Evolutionary conservation across 768 basidiomycete genomes (phyloP), one percentile per base, ranked within the genome.

Genomic region (Scleroderma citrinum): DNA sequence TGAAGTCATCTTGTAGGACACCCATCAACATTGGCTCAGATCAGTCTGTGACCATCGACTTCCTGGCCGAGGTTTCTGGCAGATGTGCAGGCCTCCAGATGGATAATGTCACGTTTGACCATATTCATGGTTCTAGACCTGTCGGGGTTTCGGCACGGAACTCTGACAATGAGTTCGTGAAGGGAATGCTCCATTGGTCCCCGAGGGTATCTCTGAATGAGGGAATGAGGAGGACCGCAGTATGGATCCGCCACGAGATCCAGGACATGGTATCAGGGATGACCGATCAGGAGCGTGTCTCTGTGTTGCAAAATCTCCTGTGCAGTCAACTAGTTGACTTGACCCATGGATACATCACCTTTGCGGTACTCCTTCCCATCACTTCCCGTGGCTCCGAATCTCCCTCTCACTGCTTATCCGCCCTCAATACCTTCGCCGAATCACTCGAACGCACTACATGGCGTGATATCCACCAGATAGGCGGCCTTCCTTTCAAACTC

Each of bases 301-400:
- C 53, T 2, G 38, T 52, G 32, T 52, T 74, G 32, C 46, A 53
- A 17, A 49, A 17, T 10, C 57, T 71, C 36, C 58, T 59, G 16
- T 39, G 34, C 32, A 80, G 78, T 53, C 51, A 67, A 38, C 40
- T 78, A 8, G 50, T 80, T 23, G 48, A 71, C 39, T 63, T 81
- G 7, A 53, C 59, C 6, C 48, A 59, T 0, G 59, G 63, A 20
- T 60, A 59, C 2, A 63, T 69, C 45, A 70, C 61, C 6, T 78
- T 81, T 54, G 81, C 75, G 2, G 67, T 82, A 36, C 67, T 82
- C 3, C 72, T 83, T 7, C 81, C 81, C 2, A 71, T 83, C 55
- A 82, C 81, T 1, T 82, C 80, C 7, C 69, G 75, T 1, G 74
- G 76, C 4, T 59, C 60, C 0, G 26, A 50, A 2, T 51, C 60